Evolutionary conservation across 352 stramenopile species (phyloP).

Genomic region (Pythium brachiatum): DNA sequence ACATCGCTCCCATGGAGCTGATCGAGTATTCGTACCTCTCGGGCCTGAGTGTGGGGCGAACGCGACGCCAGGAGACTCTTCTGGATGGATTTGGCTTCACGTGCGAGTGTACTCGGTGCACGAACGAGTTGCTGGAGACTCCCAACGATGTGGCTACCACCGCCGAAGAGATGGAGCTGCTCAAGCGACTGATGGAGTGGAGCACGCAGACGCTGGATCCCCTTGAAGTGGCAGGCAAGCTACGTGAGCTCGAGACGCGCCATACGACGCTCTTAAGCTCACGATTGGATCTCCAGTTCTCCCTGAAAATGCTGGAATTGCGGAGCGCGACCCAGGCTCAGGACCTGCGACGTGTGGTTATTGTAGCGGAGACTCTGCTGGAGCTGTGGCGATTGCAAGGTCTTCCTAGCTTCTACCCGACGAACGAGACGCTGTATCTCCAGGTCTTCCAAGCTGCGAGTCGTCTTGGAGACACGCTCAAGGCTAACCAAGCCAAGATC

Average conservation of each 20-base stretch:
- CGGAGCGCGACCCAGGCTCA: constrained; percentile 26
- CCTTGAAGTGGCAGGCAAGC: constrained; percentile 8
- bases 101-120: constrained; percentile 47
- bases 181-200: constrained; percentile 32
- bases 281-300: constrained; percentile 36
- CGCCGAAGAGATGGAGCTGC: constrained; percentile 9
- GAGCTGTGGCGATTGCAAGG: constrained; percentile 32
- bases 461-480: constrained; percentile 22
- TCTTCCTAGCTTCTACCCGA: constrained; percentile 37
- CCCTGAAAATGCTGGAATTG: constrained; percentile 43
- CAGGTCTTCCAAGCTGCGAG: constrained; percentile 47
- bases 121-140: background rate
- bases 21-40: constrained; percentile 58
- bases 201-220: constrained; percentile 21
- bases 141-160: background rate
- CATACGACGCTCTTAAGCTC: constrained; percentile 22
- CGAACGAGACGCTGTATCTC: constrained; percentile 45
- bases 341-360: constrained; percentile 32
- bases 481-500: background rate
- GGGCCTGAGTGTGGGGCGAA: constrained; percentile 39
- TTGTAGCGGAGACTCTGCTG: constrained; percentile 31
- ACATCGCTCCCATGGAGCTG: constrained; percentile 28
- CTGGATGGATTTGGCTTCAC: constrained; percentile 47
- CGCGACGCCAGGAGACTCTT: constrained; percentile 36
- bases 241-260: constrained; percentile 12